Conservation (phyloP, 768 basidiomycete species). For the Lactarius deliciosus region DNA sequence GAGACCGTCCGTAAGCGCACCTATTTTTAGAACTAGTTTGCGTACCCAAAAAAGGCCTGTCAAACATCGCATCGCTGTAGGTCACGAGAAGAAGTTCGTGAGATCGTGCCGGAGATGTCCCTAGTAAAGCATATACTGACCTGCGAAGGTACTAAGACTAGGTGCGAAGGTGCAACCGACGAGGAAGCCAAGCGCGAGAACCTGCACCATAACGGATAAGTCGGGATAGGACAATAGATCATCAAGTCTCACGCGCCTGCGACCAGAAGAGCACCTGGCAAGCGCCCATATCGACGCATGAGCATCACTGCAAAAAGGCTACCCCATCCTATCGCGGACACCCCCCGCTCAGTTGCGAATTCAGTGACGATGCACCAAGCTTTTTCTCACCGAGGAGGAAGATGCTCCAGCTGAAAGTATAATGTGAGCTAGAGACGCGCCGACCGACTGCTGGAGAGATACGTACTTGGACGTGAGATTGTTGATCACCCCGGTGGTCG, state of each 20-base stretch:
- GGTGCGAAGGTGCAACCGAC: slow-evolving; percentile 61
- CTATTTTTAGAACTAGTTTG: slow-evolving; percentile 2
- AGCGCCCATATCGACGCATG: slow-evolving; percentile 60
- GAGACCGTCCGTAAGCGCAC: background rate
- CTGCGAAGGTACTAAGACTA: slow-evolving; percentile 54
- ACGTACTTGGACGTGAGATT: slow-evolving; percentile 54
- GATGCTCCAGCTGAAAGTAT: slow-evolving; percentile 56
- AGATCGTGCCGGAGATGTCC: slow-evolving; percentile 1
- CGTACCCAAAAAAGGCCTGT: slow-evolving; percentile 58
- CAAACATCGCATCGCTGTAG: slow-evolving; percentile 56
- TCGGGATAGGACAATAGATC: background rate
- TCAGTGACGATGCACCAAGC: slow-evolving; percentile 20
- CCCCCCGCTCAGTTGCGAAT: background rate
- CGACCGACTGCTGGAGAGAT: background rate
- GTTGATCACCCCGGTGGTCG: slow-evolving; percentile 57
- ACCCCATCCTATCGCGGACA: slow-evolving; percentile 49
- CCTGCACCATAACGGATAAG: slow-evolving; percentile 33
- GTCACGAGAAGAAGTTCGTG: background rate
- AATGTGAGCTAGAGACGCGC: background rate
- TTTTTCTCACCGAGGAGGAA: slow-evolving; percentile 50
- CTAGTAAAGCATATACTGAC: slow-evolving; percentile 40
- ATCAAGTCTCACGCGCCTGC: slow-evolving; percentile 43
- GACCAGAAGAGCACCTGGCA: slow-evolving; percentile 74
- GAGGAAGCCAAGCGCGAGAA: slow-evolving; percentile 57
- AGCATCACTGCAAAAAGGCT: slow-evolving; percentile 63